Evolutionary conservation across 768 basidiomycete genomes (phyloP), one percentile per base, ranked within the genome.

Genomic region (Suillus discolor): DNA sequence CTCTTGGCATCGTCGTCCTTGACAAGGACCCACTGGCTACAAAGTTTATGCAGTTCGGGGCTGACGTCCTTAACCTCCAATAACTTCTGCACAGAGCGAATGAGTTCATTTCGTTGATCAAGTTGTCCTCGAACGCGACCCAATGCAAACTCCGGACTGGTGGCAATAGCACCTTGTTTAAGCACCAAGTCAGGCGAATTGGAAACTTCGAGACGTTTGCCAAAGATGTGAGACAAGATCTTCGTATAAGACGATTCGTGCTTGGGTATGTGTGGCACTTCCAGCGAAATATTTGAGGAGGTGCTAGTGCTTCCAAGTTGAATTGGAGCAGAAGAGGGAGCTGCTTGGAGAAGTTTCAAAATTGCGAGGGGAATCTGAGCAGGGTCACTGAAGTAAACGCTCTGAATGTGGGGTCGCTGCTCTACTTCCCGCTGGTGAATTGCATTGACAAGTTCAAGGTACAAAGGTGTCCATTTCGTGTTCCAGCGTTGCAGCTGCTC

Each of bases 201-300:
- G 71, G 89, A 83, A 65, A 99, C 84, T 67, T 96, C 90, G 1
- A 99, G 81, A 2, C 93, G 86, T 9, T 89, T 86, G 49, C 80
- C 83, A 74, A 98, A 96, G 41, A 97, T 81, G 64, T 93, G 90
- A 7, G 83, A 77, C 63, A 99, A 87, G 31, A 98, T 90, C 75
- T 90, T 92, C 67, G 92, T 95, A 81, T 99, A 99, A 12, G 95
- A 90, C 2, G 86, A 80, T 79, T 99, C 97, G 74, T 97, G 93
- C 73, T 88, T 88, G 12, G 97, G 97, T n/a, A 95, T 79, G 67
- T 89, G 87, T 12, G 89, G 88, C 1, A 79, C 62, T 25, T 60
- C n/a, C 18, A 62, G 25, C 64, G 39, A 77, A 65, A 28, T 80
- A 42, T 20, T 18, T 8, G 67, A 59, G 25, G 71, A 63, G 4